Evolutionary conservation across 2,329 filamentous ascomycete genomes (phyloP).

Genomic region (Curvularia hawaiiensis): DNA sequence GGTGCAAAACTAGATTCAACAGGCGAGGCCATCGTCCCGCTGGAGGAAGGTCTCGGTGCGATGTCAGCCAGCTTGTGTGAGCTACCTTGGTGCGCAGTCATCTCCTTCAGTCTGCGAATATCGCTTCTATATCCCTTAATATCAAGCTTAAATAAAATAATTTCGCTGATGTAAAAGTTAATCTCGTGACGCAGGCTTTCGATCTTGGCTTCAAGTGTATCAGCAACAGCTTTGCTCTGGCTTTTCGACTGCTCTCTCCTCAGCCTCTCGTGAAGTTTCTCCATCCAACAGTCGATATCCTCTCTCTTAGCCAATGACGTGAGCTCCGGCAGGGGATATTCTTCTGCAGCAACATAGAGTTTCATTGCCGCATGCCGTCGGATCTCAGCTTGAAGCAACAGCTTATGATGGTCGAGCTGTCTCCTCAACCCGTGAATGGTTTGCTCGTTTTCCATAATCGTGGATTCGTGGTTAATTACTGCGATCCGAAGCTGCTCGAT

Average conservation of each 20-base stretch:
- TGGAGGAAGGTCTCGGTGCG: constrained; percentile 37
- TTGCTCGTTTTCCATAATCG: constrained; percentile 41
- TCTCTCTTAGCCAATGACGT: constrained; percentile 36
- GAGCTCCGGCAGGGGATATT: constrained; percentile 37
- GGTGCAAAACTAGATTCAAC: constrained; percentile 24
- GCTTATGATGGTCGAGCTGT: constrained; percentile 49
- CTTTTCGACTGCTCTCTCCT: constrained; percentile 29
- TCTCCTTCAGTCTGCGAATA: constrained; percentile 43
- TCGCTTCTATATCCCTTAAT: constrained; percentile 53
- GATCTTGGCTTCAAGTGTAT: constrained; percentile 24
- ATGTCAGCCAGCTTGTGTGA: constrained; percentile 32
- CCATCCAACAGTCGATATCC: constrained; percentile 45
- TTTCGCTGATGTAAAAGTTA: constrained; percentile 53
- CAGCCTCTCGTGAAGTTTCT: constrained; percentile 40
- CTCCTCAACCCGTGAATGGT: constrained; percentile 35
- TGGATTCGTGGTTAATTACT: constrained; percentile 38
- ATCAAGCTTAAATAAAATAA: constrained; percentile 57
- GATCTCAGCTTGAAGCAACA: constrained; percentile 49
- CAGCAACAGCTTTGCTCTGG: background rate
- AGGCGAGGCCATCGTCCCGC: constrained; percentile 33
- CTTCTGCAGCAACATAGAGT: constrained; percentile 25
- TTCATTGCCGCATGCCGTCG: constrained; percentile 43
- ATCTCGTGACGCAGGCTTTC: constrained; percentile 47
- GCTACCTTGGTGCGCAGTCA: constrained; percentile 30
- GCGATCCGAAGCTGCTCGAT: constrained; percentile 38